Percentiles rank a stretch among this genome's conserved stretches.
Evolutionary conservation across 2,329 filamentous ascomycete genomes (phyloP).

Genomic region (Apiospora marii): DNA sequence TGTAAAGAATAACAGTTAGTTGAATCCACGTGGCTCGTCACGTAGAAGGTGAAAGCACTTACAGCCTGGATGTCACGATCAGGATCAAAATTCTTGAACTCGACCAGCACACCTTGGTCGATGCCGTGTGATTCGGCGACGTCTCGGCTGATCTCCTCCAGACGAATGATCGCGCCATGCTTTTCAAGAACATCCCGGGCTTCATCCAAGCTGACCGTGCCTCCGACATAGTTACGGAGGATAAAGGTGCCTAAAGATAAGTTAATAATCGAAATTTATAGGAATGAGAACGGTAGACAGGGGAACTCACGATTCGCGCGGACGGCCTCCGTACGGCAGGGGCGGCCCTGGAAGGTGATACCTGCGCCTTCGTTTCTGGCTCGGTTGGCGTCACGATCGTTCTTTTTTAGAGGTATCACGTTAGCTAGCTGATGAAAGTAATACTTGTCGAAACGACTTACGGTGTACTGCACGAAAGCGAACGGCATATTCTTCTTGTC

Average conservation of each 20-base stretch:
- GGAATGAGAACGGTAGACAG: not conserved
- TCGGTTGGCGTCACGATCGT: slow-evolving; percentile 54
- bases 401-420: slow-evolving; percentile 45
- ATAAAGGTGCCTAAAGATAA: slow-evolving; percentile 55
- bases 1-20: slow-evolving; percentile 26
- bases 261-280: slow-evolving; percentile 34
- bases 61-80: slow-evolving; percentile 58
- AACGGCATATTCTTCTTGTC: slow-evolving; percentile 67
- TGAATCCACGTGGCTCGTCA: not conserved
- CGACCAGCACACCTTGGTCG: slow-evolving; percentile 51
- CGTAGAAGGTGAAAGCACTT: slow-evolving; percentile 35
- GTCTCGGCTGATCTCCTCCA: slow-evolving; percentile 45
- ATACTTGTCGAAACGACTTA: slow-evolving; percentile 44
- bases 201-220: slow-evolving; percentile 51
- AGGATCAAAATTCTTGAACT: slow-evolving; percentile 60
- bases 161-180: slow-evolving; percentile 54
- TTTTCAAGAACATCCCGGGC: slow-evolving; percentile 50
- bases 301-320: slow-evolving; percentile 62
- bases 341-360: slow-evolving; percentile 59
- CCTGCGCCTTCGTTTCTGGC: slow-evolving; percentile 59
- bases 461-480: slow-evolving; percentile 70
- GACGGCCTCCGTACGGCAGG: slow-evolving; percentile 66
- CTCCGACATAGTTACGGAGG: slow-evolving; percentile 51
- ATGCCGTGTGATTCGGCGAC: slow-evolving; percentile 46
- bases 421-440: slow-evolving; percentile 35